Conservation (phyloP, 495 filamentous ascomycete genomes). For the Neurospora sp. region DNA sequence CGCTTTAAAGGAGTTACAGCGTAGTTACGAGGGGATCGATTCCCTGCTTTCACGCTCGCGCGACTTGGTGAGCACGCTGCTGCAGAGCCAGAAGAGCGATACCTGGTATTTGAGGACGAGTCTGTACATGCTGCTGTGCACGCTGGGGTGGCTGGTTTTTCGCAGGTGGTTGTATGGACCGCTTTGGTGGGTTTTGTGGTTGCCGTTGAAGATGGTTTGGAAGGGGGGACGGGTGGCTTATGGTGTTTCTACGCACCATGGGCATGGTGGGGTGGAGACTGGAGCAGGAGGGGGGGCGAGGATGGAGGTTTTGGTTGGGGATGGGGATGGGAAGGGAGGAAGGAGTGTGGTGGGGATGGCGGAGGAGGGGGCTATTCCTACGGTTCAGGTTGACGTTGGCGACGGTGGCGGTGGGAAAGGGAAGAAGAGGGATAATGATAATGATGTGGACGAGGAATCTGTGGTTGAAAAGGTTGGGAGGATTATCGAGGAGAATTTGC, state of each 20-base stretch:
- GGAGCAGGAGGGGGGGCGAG: conserved; percentile 14
- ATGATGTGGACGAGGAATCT: conserved; percentile 16
- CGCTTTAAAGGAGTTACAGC: conserved; percentile 66
- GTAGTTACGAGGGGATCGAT: conserved; percentile 70
- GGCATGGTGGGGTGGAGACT: conserved; percentile 15
- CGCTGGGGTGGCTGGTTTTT: conserved; percentile 77
- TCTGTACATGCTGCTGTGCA: conserved; percentile 66
- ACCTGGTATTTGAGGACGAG: conserved; percentile 93
- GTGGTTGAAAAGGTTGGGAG: conserved; percentile 38
- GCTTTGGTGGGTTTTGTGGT: conserved; percentile 76
- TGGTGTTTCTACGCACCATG: conserved; percentile 23
- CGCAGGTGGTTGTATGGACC: conserved; percentile 79
- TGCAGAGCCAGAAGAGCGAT: conserved; percentile 84
- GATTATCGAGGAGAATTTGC: conserved; percentile 36
- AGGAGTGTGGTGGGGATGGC: conserved; percentile 29
- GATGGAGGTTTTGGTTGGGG: conserved; percentile 16
- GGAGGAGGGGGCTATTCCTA: conserved; percentile 40
- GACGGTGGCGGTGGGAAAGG: neutral
- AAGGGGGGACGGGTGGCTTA: conserved; percentile 35
- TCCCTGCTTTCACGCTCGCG: conserved; percentile 60
- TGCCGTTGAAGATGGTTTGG: conserved; percentile 58
- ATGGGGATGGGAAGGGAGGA: conserved; percentile 5
- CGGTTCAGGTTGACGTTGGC: conserved; percentile 18
- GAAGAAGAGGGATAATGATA: neutral
- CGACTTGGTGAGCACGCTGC: conserved; percentile 64